Evolutionary conservation across 1,139 yeast species (phyloP).

Genomic region (Geotrichum macrosporum): DNA sequence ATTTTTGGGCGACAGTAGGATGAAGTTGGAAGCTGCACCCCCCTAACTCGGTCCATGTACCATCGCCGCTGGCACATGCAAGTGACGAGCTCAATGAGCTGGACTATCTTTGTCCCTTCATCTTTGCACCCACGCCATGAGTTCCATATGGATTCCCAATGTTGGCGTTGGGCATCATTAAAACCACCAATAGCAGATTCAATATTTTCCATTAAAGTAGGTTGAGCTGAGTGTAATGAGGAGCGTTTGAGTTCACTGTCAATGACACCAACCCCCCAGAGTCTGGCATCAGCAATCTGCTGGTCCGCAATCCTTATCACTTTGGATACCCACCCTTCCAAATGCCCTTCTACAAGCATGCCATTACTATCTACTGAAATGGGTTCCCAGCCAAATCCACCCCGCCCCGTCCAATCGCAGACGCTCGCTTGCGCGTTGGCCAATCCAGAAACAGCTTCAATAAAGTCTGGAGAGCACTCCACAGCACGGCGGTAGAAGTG

Average conservation of each 20-base stretch:
- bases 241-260: slow-evolving; percentile 15
- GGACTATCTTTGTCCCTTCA: slow-evolving; percentile 33
- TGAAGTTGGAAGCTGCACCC: slow-evolving; percentile 17
- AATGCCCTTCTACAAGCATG: slow-evolving; percentile 25
- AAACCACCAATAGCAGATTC: slow-evolving; percentile 28
- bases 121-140: slow-evolving; percentile 26
- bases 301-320: slow-evolving; percentile 29
- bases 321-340: slow-evolving; percentile 34
- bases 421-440: slow-evolving; percentile 36
- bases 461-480: slow-evolving; percentile 32
- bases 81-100: slow-evolving; percentile 31
- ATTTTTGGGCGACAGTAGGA: slow-evolving; percentile 30
- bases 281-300: slow-evolving; percentile 30
- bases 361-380: slow-evolving; percentile 33
- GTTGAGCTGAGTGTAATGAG: slow-evolving; percentile 4
- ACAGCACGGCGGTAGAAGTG: slow-evolving; percentile 35
- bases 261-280: slow-evolving; percentile 35
- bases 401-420: slow-evolving; percentile 38
- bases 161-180: slow-evolving; percentile 21
- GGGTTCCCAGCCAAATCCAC: slow-evolving; percentile 34
- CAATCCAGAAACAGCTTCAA: slow-evolving; percentile 37
- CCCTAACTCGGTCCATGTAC: slow-evolving; percentile 30
- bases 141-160: slow-evolving; percentile 26
- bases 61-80: slow-evolving; percentile 33
- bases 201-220: slow-evolving; percentile 3